A percentile compares a stretch with the other conserved stretches of the same genome.
phyloP scores from a whole-genome alignment of 2,329 filamentous ascomycete genomes.

The Sporothrix phasma region DNA sequence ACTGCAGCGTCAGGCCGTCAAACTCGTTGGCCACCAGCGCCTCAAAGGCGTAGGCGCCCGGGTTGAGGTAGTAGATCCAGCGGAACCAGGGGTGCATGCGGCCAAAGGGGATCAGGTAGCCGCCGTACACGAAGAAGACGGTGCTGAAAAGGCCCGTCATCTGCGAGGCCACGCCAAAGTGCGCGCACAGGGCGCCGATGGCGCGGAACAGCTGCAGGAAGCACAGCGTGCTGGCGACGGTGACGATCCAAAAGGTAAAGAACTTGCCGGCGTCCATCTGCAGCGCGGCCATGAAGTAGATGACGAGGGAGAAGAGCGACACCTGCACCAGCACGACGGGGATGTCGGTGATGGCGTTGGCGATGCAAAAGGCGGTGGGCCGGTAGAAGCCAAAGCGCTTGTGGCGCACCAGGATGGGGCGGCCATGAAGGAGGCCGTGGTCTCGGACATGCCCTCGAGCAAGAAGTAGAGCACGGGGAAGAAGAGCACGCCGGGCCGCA shows the following conservation, averaged over 20 bases:
- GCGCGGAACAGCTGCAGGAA: slow-evolving; percentile 51
- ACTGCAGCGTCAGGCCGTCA: slow-evolving; percentile 46
- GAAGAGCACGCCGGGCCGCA: slow-evolving; percentile 39
- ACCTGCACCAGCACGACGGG: slow-evolving; percentile 53
- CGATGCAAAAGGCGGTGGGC: slow-evolving; percentile 46
- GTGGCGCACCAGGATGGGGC: slow-evolving; percentile 26
- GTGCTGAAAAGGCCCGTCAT: slow-evolving; percentile 44
- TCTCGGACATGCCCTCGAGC: slow-evolving; percentile 64
- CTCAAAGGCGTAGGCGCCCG: slow-evolving; percentile 53
- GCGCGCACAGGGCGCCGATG: slow-evolving; percentile 48
- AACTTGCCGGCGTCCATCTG: slow-evolving; percentile 56
- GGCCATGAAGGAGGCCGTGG: slow-evolving; percentile 46
- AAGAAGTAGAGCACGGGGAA: slow-evolving; percentile 45
- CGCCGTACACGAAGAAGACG: slow-evolving; percentile 49
- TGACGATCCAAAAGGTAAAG: slow-evolving; percentile 55
- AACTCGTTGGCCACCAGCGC: slow-evolving; percentile 47
- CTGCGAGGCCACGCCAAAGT: slow-evolving; percentile 43
- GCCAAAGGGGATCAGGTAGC: slow-evolving; percentile 16
- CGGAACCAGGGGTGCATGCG: slow-evolving; percentile 43
- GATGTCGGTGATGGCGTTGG: slow-evolving; percentile 50
- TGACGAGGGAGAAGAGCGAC: slow-evolving; percentile 56
- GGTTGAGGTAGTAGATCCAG: slow-evolving; percentile 58
- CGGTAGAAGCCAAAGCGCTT: slow-evolving; percentile 42
- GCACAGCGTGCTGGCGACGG: slow-evolving; percentile 46
- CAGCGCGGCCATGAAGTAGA: slow-evolving; percentile 72